Base-by-base conservation (phyloP, 2,329 filamentous ascomycete genomes). In the Trichophyton simii region DNA sequence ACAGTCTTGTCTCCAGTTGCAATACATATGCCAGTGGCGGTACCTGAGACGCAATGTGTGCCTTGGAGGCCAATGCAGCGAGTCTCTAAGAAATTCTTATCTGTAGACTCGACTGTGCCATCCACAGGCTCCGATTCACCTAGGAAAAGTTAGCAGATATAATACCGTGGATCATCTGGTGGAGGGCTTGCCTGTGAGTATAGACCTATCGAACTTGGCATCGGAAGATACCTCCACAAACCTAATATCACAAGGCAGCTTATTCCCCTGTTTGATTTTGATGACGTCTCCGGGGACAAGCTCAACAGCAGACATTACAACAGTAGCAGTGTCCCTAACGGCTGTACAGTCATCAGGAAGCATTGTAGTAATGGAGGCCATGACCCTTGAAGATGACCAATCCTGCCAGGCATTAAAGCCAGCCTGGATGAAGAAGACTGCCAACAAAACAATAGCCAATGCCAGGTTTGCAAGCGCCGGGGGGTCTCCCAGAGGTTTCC, bases 331-430 rank as follows among this genome's bases (percentile, higher is more conserved):
- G 65, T 88, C 82, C 20, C 87, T 82, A 5, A 87, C 73, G 6
- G 87, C 79, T 28, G 85, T 76, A 67, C 85, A 89, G 62, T 84
- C 79, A 66, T 89, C 87, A 0, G 88, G 88, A n/a, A 91, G 78
- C 87, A 91, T 88, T 18, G 82, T 86, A 57, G 85, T 88, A 70
- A 91, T 91, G 0, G 86, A 89, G 18, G 84, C 82, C 88, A 91
- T 91, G 61, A 90, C 87, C 3, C 85, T 78, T 0, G 83, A 87
- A 0, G 86, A 87, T 1, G 87, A 89, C 82, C 87, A 91, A 70
- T 91, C 88, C 68, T 86, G 83, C 77, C 80, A 87, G 68, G 82
- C 81, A 68, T 85, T 85, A 74, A 90, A 91, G 2, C 77, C 81
- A 64, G 86, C 87, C 67, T 87, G 83, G 46, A 87, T 82, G 65